Conservation (phyloP, 257 asterid genomes). For the Nicotiana noctiflora region DNA sequence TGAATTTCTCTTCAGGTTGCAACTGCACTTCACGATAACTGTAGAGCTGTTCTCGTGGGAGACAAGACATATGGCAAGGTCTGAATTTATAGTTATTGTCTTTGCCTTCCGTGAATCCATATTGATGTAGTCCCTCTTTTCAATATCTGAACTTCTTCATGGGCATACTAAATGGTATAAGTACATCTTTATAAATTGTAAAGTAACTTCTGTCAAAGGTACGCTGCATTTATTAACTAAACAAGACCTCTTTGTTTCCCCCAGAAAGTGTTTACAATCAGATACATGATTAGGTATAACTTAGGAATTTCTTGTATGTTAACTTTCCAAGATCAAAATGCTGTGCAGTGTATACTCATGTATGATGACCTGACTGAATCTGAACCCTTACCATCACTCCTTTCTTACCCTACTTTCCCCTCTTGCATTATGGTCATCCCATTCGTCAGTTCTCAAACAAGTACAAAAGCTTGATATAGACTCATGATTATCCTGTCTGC, state of each 20-base stretch:
- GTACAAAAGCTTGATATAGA: neutral
- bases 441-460: neutral
- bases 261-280: neutral
- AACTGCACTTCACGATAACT: conserved; percentile 98
- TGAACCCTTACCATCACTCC: neutral
- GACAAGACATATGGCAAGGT: conserved; percentile 98
- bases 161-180: neutral
- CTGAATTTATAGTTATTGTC: conserved; percentile 2
- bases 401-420: neutral
- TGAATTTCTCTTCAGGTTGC: conserved; percentile 67
- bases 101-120: neutral
- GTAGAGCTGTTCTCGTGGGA: conserved; percentile 96
- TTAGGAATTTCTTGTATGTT: neutral
- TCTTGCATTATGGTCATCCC: neutral
- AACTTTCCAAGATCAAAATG: neutral
- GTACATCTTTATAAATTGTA: neutral
- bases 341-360: neutral
- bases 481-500: too few relatives aligned
- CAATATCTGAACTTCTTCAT: neutral
- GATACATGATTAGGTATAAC: neutral
- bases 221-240: neutral
- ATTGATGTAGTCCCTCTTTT: neutral
- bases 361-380: neutral
- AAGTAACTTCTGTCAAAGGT: neutral
- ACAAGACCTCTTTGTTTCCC: neutral